Evolutionary conservation across 1,284 basidiomycete species (phyloP).

Genomic region (Trichosporon inkin): DNA sequence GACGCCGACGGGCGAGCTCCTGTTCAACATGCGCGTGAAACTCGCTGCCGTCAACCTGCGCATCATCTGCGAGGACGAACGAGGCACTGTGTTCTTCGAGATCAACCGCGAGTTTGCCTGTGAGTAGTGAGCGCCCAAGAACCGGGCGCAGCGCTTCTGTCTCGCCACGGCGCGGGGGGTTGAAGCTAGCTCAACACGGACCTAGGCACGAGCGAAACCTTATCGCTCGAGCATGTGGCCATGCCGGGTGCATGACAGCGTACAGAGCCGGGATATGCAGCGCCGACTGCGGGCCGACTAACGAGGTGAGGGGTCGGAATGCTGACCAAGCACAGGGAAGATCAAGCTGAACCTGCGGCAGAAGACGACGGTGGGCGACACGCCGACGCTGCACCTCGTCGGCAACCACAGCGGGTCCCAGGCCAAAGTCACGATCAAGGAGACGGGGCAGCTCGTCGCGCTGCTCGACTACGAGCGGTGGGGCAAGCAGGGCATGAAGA

Average conservation of each 20-base stretch:
- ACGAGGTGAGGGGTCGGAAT: neutral
- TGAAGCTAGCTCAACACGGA: no score
- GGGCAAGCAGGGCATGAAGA: neutral
- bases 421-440: neutral
- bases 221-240: no score
- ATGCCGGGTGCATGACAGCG: no score
- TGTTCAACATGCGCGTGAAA: constrained; percentile 5
- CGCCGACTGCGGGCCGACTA: neutral
- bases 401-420: neutral
- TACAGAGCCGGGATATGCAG: no score
- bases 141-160: no score
- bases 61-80: constrained; percentile 4
- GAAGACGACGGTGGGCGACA: neutral
- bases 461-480: neutral
- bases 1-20: neutral
- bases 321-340: neutral
- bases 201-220: neutral
- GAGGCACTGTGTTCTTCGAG: constrained; percentile 2
- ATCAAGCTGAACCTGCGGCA: neutral
- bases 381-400: neutral
- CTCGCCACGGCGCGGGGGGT: no score
- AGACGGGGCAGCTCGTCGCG: constrained; percentile 3
- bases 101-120: neutral
- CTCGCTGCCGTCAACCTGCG: neutral
- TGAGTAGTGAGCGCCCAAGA: neutral